Conservation (phyloP, 78 protist species). For the Dictyostelium brefeldianum region DNA sequence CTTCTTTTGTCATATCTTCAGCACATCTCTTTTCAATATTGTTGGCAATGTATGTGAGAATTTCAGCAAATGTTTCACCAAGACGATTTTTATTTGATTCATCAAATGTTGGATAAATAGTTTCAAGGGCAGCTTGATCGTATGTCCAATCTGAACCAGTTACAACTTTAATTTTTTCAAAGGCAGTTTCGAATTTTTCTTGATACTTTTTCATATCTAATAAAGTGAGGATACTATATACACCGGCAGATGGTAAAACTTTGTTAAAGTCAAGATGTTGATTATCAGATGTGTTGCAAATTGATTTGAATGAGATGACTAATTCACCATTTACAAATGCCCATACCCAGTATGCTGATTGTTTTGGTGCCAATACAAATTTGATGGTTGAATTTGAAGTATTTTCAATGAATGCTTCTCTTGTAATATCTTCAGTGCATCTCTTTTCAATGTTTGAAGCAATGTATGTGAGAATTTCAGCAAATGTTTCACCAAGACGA, state of each 20-base stretch:
- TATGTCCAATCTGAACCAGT: slow-evolving; percentile 25
- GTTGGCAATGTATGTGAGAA: neutral
- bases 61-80: slow-evolving; percentile 45
- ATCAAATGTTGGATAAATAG: slow-evolving; percentile 26
- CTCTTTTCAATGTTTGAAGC: slow-evolving; percentile 14
- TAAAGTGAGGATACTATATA: slow-evolving; percentile 9
- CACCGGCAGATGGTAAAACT: slow-evolving; percentile 54
- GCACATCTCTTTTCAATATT: slow-evolving; percentile 39
- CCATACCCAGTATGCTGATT: slow-evolving; percentile 18
- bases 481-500: slow-evolving; percentile 6
- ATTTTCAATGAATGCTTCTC: slow-evolving; percentile 49
- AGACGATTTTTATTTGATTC: neutral
- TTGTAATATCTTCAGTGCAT: slow-evolving; percentile 12
- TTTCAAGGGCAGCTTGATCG: slow-evolving; percentile 37
- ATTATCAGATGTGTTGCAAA: neutral
- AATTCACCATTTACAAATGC: neutral
- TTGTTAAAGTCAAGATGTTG: neutral
- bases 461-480: neutral
- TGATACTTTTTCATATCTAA: slow-evolving; percentile 21
- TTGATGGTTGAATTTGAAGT: slow-evolving; percentile 7
- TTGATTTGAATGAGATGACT: neutral
- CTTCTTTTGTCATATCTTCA: slow-evolving; percentile 45
- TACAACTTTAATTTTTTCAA: slow-evolving; percentile 20
- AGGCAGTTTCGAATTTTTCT: slow-evolving; percentile 9
- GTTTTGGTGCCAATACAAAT: neutral